Evolutionary conservation across 2,329 filamentous ascomycete species (phyloP), one percentile per base, ranked within the genome.

Genomic region (Rutstroemia sydowiana): DNA sequence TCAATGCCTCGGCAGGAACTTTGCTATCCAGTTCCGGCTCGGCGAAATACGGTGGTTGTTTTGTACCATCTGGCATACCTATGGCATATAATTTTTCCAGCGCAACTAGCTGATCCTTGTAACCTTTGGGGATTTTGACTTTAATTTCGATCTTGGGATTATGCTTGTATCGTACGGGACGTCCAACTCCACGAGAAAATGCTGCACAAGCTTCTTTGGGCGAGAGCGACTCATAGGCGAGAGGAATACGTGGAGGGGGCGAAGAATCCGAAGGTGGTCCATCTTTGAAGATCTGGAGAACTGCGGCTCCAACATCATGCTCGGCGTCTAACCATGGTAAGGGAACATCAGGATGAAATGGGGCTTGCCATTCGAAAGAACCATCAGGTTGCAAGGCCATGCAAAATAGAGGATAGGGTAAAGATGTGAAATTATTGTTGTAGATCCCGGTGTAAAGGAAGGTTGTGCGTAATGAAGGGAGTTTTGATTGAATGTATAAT

Each of bases 391-490:
- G 84, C 43, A 95, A 73, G 57, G 95, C 89, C 87, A 96, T 95
- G 71, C 91, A 93, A 73, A 97, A 97, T 3, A 97, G 77, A 1
- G 93, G 93, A 65, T 95, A 97, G 1, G 82, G 83, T 30, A 96
- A 76, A 43, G 88, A 93, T 28, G 92, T 97, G 71, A 97, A 98
- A 68, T 98, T 97, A 71, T 97, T 97, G 76, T 97, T 95, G 75
- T 97, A 98, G 63, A 96, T 96, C 54, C 92, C 93, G 9, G 91
- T 89, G 70, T 96, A 96, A 59, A 96, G 85, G 68, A 95, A 97
- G 0, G 92, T 97, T 1, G 91, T 84, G 0, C 10, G 96, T 75
- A 9, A 84, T 84, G 18, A 63, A 40, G 14, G 57, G 13, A 20
- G 59, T 57, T 37, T 95, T 66, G 89, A 81, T 53, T 88, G 82